A percentile compares a stretch with the other conserved stretches of the same genome.
Conservation (phyloP, 768 basidiomycete species). For the Filobasidium wieringae region DNA sequence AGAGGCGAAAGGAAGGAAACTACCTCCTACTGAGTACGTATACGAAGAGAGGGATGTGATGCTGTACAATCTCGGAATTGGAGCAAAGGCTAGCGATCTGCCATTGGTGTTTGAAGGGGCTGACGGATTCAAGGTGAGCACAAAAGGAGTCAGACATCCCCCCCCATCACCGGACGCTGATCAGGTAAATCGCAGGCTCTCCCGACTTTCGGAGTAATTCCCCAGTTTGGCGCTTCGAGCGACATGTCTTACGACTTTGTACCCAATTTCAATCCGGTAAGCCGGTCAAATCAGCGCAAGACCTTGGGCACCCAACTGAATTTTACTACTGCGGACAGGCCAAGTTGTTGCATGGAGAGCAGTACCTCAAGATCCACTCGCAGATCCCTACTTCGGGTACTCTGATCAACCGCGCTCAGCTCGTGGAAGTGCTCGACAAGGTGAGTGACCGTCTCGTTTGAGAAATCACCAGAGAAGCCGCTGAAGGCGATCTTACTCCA, state of each 20-base stretch:
- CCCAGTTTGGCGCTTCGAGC: slow-evolving; percentile 66
- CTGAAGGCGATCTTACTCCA: slow-evolving; percentile 74
- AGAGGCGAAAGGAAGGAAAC: slow-evolving; percentile 57
- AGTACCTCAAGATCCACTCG: slow-evolving; percentile 74
- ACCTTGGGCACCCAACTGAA: not conserved
- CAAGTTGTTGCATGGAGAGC: slow-evolving; percentile 95
- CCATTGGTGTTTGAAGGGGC: slow-evolving; percentile 84
- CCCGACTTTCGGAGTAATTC: slow-evolving; percentile 91
- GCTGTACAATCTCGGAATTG: slow-evolving; percentile 87
- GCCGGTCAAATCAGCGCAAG: slow-evolving; percentile 21
- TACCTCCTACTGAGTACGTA: slow-evolving; percentile 49
- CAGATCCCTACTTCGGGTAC: slow-evolving; percentile 76
- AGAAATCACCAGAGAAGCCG: slow-evolving; percentile 26
- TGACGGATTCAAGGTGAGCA: slow-evolving; percentile 53
- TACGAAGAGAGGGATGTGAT: slow-evolving; percentile 87
- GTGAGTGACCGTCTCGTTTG: slow-evolving; percentile 3
- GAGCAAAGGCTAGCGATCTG: slow-evolving; percentile 83
- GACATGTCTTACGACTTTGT: slow-evolving; percentile 58
- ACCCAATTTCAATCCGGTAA: slow-evolving; percentile 84
- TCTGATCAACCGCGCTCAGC: slow-evolving; percentile 63
- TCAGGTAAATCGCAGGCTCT: slow-evolving; percentile 45
- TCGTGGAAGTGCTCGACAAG: slow-evolving; percentile 44
- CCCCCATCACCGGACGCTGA: not conserved
- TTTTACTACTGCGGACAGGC: slow-evolving; percentile 46
- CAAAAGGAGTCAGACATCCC: not conserved